These are phyloP conservation scores for Pythium myriotylum DNA, from an alignment of 352 stramenopile species.

Conservation along the genomic window DNA sequence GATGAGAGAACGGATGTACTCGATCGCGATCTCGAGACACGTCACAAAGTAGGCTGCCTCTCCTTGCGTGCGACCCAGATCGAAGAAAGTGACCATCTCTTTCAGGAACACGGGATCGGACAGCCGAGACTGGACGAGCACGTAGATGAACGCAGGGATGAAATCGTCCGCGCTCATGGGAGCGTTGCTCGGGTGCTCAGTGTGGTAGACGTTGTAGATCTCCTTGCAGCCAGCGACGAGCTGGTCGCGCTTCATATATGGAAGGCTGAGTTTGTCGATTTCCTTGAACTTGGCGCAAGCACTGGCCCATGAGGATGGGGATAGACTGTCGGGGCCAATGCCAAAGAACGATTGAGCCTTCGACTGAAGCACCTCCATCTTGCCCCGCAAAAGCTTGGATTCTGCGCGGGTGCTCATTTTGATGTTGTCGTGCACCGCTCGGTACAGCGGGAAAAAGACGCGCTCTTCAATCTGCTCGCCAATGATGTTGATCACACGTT, in stretches of 20 bases:
- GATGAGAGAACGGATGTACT: slow-evolving; percentile 86
- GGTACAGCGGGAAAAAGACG: slow-evolving; percentile 81
- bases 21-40: slow-evolving; percentile 85
- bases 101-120: slow-evolving; percentile 73
- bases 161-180: slow-evolving; percentile 88
- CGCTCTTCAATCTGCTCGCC: slow-evolving; percentile 86
- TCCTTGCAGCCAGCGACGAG: slow-evolving; percentile 78
- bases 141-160: slow-evolving; percentile 88
- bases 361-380: slow-evolving; percentile 78
- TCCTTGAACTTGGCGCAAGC: slow-evolving; percentile 68
- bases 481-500: slow-evolving; percentile 69
- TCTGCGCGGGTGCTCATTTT: slow-evolving; percentile 60
- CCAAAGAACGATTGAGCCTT: slow-evolving; percentile 87
- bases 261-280: slow-evolving; percentile 77
- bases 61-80: slow-evolving; percentile 61
- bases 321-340: slow-evolving; percentile 70
- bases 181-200: slow-evolving; percentile 65
- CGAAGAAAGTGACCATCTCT: slow-evolving; percentile 82
- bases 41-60: slow-evolving; percentile 89
- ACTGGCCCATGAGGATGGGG: slow-evolving; percentile 56
- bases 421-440: slow-evolving; percentile 65
- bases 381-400: slow-evolving; percentile 71
- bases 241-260: slow-evolving; percentile 83
- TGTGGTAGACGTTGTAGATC: slow-evolving; percentile 80
- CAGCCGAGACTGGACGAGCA: slow-evolving; percentile 76